A percentile compares a stretch with the other conserved stretches of the same genome.
These are phyloP conservation scores for Puccinia novopanici DNA, from an alignment of 1,284 basidiomycete species.

Conservation along the genomic window DNA sequence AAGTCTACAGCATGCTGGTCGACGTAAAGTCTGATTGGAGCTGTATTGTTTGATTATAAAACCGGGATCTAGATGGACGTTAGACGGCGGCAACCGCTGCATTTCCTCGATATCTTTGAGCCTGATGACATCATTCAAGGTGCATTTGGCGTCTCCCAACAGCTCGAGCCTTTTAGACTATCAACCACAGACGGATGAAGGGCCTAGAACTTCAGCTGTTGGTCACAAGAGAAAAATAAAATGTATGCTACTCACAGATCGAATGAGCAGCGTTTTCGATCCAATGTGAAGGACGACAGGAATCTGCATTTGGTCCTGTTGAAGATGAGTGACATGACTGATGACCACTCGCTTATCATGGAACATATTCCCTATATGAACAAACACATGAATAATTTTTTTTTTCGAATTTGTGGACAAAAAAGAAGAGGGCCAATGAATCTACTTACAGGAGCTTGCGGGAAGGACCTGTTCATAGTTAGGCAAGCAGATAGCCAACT, in stretches of 20 bases:
- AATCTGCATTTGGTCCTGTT: constrained; percentile 52
- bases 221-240: not conserved
- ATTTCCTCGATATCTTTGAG: constrained; percentile 67
- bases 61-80: constrained; percentile 42
- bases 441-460: too few species aligned
- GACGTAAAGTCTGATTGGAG: too few species aligned
- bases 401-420: not conserved
- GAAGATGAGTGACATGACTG: constrained; percentile 51
- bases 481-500: too few species aligned
- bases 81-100: constrained; percentile 68
- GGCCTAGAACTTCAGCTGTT: not conserved
- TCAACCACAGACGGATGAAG: not conserved
- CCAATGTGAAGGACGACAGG: constrained; percentile 52
- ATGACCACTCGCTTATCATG: constrained; percentile 50
- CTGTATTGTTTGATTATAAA: constrained; percentile 49
- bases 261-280: constrained; percentile 58
- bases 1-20: constrained; percentile 98
- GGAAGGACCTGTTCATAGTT: too few species aligned
- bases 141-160: constrained; percentile 52
- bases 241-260: constrained; percentile 53
- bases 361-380: constrained; percentile 40
- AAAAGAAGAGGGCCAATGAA: not conserved
- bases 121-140: constrained; percentile 58
- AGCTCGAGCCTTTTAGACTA: constrained; percentile 52
- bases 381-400: not conserved